Conservation (phyloP, 1,139 yeast species). For the Pichiaceae sp. region DNA sequence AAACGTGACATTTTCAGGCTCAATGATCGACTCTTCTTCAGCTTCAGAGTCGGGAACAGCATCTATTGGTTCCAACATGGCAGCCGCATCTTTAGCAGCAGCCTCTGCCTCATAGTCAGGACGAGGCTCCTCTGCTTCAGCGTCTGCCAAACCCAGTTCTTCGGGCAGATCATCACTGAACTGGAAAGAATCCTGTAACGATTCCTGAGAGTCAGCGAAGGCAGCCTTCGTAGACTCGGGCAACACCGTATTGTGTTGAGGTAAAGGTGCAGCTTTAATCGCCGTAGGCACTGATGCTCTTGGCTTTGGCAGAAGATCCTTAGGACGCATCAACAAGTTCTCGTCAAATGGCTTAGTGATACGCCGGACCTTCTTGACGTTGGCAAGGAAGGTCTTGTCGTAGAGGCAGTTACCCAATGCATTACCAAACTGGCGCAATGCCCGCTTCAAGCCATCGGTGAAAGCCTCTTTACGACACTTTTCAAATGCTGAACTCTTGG, state of each 20-base stretch:
- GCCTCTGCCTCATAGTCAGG: background rate
- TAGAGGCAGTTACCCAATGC: slow-evolving; percentile 74
- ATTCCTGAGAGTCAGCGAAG: slow-evolving; percentile 13
- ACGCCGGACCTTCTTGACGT: slow-evolving; percentile 39
- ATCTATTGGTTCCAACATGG: background rate
- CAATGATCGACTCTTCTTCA: background rate
- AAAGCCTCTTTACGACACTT: slow-evolving; percentile 76
- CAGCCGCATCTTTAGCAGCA: too few species aligned
- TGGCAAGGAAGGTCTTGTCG: slow-evolving; percentile 55
- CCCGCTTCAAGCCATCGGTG: slow-evolving; percentile 73
- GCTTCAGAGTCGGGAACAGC: background rate
- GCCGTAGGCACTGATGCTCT: background rate
- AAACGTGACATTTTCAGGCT: slow-evolving; percentile 29
- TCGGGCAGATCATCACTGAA: slow-evolving; percentile 56
- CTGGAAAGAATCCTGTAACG: slow-evolving; percentile 50
- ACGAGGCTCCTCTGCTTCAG: background rate
- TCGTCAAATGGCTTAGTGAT: slow-evolving; percentile 50
- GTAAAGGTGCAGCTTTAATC: background rate
- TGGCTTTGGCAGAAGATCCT: slow-evolving; percentile 5
- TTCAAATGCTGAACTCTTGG: slow-evolving; percentile 69
- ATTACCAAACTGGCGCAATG: slow-evolving; percentile 71
- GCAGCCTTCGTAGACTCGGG: background rate
- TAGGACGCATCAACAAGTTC: slow-evolving; percentile 29
- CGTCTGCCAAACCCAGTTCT: slow-evolving; percentile 21
- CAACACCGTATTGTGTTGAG: background rate